Evolutionary conservation across 129 eudicot species (phyloP).

Genomic region (Centella asiatica): DNA sequence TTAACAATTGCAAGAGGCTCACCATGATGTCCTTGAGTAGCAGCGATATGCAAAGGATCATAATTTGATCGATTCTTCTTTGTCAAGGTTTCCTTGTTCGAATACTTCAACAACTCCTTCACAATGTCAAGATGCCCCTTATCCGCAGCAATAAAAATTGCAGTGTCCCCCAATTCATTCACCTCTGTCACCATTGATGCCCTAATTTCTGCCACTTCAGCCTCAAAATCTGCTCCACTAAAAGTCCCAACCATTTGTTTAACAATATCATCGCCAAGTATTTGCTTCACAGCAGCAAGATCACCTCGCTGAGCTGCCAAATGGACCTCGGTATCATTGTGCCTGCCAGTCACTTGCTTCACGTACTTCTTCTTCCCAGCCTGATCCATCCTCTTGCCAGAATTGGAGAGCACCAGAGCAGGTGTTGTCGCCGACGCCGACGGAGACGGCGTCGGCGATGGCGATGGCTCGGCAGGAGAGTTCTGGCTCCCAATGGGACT

Average conservation of each 20-base stretch:
- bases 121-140: slow-evolving; percentile 64
- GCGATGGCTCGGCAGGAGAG: slow-evolving; percentile 30
- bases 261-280: slow-evolving; percentile 52
- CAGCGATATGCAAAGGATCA: slow-evolving; percentile 74
- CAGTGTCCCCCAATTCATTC: slow-evolving; percentile 62
- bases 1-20: slow-evolving; percentile 14
- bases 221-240: slow-evolving; percentile 60
- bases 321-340: slow-evolving; percentile 75
- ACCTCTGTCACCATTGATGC: slow-evolving; percentile 63
- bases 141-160: slow-evolving; percentile 64
- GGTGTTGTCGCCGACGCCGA: slow-evolving; percentile 58
- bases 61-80: slow-evolving; percentile 49
- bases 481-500: slow-evolving; percentile 29
- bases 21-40: slow-evolving; percentile 73
- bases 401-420: slow-evolving; percentile 64
- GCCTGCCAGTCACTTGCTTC: slow-evolving; percentile 75
- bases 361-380: slow-evolving; percentile 77
- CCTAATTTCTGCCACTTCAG: slow-evolving; percentile 69
- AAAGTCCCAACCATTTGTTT: slow-evolving; percentile 55
- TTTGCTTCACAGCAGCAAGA: slow-evolving; percentile 61
- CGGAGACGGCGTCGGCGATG: slow-evolving; percentile 59
- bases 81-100: slow-evolving; percentile 37
- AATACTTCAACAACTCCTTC: slow-evolving; percentile 58
- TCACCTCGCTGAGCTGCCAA: slow-evolving; percentile 75
- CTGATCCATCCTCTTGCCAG: slow-evolving; percentile 78